Evolutionary conservation across 2,329 filamentous ascomycete genomes (phyloP).

Genomic region (Domatiomyces globalis): DNA sequence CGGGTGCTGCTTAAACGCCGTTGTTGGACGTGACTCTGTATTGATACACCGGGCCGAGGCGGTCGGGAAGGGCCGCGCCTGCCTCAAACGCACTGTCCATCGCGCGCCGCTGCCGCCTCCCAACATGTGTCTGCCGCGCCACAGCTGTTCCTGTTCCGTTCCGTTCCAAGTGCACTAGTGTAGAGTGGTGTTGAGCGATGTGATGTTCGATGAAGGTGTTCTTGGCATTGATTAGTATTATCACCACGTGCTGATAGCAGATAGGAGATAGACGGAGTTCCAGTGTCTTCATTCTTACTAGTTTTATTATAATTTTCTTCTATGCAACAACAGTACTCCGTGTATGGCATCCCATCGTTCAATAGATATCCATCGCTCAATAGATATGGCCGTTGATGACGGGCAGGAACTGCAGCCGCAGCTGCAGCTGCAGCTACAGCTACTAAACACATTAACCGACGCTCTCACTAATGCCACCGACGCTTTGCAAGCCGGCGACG

Average conservation of each 20-base stretch:
- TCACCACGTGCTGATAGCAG: neutral
- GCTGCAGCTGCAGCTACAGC: neutral
- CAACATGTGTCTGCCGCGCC: neutral
- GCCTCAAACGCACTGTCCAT: neutral
- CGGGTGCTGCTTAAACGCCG: slow-evolving; percentile 63
- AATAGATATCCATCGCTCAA: too few species aligned
- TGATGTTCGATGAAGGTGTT: neutral
- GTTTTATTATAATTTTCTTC: too few species aligned
- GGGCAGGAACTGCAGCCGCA: neutral
- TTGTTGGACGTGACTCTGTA: slow-evolving; percentile 40
- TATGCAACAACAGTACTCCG: too few species aligned
- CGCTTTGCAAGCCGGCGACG: slow-evolving; percentile 17
- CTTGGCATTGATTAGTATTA: neutral
- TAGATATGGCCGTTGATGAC: slow-evolving; percentile 12
- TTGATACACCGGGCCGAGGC: neutral
- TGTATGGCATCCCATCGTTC: neutral
- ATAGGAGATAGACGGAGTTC: neutral
- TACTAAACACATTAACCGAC: slow-evolving; percentile 11
- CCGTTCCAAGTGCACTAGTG: too few species aligned
- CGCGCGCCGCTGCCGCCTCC: neutral
- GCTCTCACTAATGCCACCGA: slow-evolving; percentile 10
- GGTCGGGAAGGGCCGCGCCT: neutral
- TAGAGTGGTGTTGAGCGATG: neutral
- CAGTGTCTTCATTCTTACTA: too few species aligned
- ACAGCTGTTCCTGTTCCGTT: neutral